Conservation (phyloP, 306 rosid species). For the Arachis hypogaea region DNA sequence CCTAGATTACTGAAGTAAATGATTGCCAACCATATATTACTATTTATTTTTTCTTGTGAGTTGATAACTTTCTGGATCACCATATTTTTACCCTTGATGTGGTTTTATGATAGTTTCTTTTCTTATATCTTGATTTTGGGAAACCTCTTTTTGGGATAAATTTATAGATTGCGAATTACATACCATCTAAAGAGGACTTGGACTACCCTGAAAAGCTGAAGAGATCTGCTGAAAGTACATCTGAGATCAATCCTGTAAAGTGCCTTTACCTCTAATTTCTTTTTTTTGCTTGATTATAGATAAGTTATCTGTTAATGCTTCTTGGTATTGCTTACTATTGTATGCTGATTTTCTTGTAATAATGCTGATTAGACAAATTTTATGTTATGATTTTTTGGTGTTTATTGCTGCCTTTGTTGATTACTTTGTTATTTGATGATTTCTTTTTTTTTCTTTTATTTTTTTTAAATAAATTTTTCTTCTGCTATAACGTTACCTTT, state of each 20-base stretch:
- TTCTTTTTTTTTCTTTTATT: background rate
- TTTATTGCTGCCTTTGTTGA: slow-evolving; percentile 14
- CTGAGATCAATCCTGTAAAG: slow-evolving; percentile 71
- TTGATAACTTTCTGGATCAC: slow-evolving; percentile 27
- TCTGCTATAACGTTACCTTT: slow-evolving; percentile 4
- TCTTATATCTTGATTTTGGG: slow-evolving; percentile 33
- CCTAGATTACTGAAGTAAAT: slow-evolving; percentile 13
- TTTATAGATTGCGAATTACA: slow-evolving; percentile 85
- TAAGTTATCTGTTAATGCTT: slow-evolving; percentile 1
- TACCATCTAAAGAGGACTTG: slow-evolving; percentile 84
- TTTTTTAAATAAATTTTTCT: background rate
- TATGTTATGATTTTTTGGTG: slow-evolving; percentile 11
- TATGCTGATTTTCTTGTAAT: slow-evolving; percentile 18
- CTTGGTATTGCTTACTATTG: slow-evolving; percentile 20
- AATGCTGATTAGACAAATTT: slow-evolving; percentile 21
- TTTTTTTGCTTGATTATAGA: slow-evolving; percentile 14
- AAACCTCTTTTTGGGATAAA: slow-evolving; percentile 13
- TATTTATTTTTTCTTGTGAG: slow-evolving; percentile 21
- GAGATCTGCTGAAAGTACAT: slow-evolving; percentile 54
- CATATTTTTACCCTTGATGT: slow-evolving; percentile 22
- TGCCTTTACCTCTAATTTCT: slow-evolving; percentile 37
- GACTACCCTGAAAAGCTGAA: slow-evolving; percentile 97
- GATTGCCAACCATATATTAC: slow-evolving; percentile 5
- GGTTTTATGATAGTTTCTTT: slow-evolving; percentile 20
- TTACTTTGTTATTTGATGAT: background rate